phyloP scores from a whole-genome alignment of 306 rosid genomes.

The Medicago truncatula region DNA sequence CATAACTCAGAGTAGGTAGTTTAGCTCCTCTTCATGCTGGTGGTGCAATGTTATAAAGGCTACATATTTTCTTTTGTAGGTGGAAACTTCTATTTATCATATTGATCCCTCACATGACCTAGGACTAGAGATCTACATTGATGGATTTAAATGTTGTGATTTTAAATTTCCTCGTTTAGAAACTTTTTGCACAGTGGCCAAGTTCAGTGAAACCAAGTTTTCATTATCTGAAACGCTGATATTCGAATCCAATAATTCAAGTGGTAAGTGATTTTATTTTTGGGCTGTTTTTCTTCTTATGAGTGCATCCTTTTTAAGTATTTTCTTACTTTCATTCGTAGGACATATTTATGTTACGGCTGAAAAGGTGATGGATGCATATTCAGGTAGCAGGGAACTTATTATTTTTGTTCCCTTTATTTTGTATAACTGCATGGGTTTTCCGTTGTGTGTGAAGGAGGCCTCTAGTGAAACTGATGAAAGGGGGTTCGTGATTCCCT shows the following conservation, averaged over 20 bases:
- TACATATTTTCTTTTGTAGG: slow-evolving; percentile 55
- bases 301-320: slow-evolving; percentile 26
- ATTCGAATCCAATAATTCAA: slow-evolving; percentile 56
- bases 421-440: slow-evolving; percentile 85
- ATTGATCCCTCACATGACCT: slow-evolving; percentile 95
- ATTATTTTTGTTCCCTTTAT: slow-evolving; percentile 77
- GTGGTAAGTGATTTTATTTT: slow-evolving; percentile 51
- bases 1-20: background rate
- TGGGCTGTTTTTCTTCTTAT: slow-evolving; percentile 18
- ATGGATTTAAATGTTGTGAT: slow-evolving; percentile 65
- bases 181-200: slow-evolving; percentile 73
- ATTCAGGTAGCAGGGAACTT: slow-evolving; percentile 86
- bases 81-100: slow-evolving; percentile 75
- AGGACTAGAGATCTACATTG: slow-evolving; percentile 68
- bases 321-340: slow-evolving; percentile 48
- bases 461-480: slow-evolving; percentile 54
- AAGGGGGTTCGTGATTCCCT: slow-evolving; percentile 62
- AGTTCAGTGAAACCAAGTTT: slow-evolving; percentile 76
- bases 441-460: slow-evolving; percentile 70
- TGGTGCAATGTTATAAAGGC: slow-evolving; percentile 22
- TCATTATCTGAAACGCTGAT: slow-evolving; percentile 68
- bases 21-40: slow-evolving; percentile 12
- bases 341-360: slow-evolving; percentile 72
- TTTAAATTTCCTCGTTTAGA: slow-evolving; percentile 85
- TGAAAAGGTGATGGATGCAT: slow-evolving; percentile 86